A percentile compares a stretch with the other conserved stretches of the same genome.
Conservation (phyloP, 2,329 filamentous ascomycete species). For the Penicillium sp. region DNA sequence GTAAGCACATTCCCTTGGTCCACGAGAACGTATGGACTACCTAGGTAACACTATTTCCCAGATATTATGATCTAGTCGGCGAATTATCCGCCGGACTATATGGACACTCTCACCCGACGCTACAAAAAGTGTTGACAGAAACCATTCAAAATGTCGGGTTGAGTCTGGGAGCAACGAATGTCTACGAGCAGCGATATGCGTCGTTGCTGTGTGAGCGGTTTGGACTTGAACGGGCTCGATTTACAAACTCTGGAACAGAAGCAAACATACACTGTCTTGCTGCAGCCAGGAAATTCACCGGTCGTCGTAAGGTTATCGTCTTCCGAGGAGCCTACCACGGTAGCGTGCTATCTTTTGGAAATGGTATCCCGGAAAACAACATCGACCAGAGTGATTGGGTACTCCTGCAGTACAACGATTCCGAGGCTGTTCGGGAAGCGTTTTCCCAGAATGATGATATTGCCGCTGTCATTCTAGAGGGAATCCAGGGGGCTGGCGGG, state of each 20-base stretch:
- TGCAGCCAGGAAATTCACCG: constrained; percentile 50
- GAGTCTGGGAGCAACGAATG: constrained; percentile 54
- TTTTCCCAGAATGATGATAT: constrained; percentile 28
- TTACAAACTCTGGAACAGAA: constrained; percentile 66
- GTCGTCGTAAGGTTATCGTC: constrained; percentile 42
- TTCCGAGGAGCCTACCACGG: constrained; percentile 56
- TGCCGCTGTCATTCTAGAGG: constrained; percentile 64
- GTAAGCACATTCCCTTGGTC: neutral
- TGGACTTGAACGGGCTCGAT: constrained; percentile 52
- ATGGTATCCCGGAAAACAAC: constrained; percentile 16
- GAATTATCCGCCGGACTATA: constrained; percentile 65
- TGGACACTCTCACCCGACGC: constrained; percentile 60
- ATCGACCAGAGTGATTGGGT: constrained; percentile 55
- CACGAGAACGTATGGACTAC: neutral
- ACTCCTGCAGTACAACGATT: constrained; percentile 61
- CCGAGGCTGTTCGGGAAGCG: constrained; percentile 40
- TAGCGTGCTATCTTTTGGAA: constrained; percentile 49
- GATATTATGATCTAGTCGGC: constrained; percentile 59
- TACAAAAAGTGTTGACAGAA: constrained; percentile 49
- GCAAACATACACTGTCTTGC: constrained; percentile 60
- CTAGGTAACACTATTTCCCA: neutral
- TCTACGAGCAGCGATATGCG: constrained; percentile 53
- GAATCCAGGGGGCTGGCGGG: constrained; percentile 63
- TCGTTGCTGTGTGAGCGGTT: constrained; percentile 55
- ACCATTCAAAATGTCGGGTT: constrained; percentile 49